Evolutionary conservation across 2,329 filamentous ascomycete species (phyloP), one percentile per base, ranked within the genome.

Genomic region (Colletotrichum sp.): DNA sequence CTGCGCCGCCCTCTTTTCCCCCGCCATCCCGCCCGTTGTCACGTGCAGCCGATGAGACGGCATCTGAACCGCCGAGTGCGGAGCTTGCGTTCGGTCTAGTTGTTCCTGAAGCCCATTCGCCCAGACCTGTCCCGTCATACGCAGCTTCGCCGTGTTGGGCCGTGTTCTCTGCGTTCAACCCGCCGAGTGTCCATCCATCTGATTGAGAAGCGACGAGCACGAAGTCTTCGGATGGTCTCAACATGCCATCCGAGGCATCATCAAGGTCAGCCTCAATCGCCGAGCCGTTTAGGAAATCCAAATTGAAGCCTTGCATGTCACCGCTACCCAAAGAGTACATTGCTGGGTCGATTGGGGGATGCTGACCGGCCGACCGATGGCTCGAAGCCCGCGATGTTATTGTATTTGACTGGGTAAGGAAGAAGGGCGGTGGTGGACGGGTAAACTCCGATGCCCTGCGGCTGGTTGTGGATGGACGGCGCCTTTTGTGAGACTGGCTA

Each of bases 361-460:
- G 69, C 55, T 67, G 57, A 8, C 75, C 75, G 48, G 72, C 76
- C 26, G 73, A 38, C 32, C 65, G 63, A 9, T 78, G 75, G n/a
- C 74, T 48, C 10, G 66, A 67, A 8, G 79, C 76, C 15, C 71
- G 68, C 2, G 79, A 77, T 4, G 78, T 74, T n/a, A 80, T 77
- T 5, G 76, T 63, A 48, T 80, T 80, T 2, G 76, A 58, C 8
- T 65, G 61, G 15, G 67, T 38, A 10, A 69, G 57, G 69, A 81
- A 82, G 68, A 81, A 83, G 2, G 81, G 77, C 15, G 83, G 81
- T n/a, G 79, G 77, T 3, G 82, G 82, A 2, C 81, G 79, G 6
- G 81, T 67, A 52, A 82, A 81, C 60, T 84, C 84, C 3, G 82
- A 84, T 3, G 82, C 79, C 21, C 82, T 79, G 30, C 82, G 79